phyloP scores from a whole-genome alignment of 169 alveolate genomes.

The Toxoplasma gondii region DNA sequence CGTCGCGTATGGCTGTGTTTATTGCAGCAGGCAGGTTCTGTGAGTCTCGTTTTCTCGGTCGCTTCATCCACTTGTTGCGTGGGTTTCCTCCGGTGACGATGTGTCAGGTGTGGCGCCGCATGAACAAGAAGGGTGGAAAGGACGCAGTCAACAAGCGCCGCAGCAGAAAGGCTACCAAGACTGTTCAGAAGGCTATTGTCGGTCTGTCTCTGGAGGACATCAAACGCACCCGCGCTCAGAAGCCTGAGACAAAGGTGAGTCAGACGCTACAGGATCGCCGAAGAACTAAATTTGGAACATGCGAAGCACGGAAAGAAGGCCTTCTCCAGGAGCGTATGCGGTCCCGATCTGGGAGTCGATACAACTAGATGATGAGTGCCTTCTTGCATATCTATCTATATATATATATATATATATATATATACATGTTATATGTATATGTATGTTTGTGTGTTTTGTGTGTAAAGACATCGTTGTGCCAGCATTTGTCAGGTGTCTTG shows the following conservation, averaged over 20 bases:
- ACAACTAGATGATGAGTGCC: too few relatives aligned
- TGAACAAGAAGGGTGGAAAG: constrained; percentile 89
- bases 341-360: too few relatives aligned
- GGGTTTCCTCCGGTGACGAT: too few relatives aligned
- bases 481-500: too few relatives aligned
- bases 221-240: constrained; percentile 71
- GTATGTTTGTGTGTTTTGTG: too few relatives aligned
- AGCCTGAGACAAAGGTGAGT: constrained; percentile 69
- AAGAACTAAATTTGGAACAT: too few relatives aligned
- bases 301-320: too few relatives aligned
- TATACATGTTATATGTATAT: too few relatives aligned
- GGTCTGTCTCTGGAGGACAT: constrained; percentile 97
- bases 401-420: too few relatives aligned
- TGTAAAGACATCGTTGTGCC: too few relatives aligned
- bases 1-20: constrained; percentile 14
- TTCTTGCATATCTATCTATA: too few relatives aligned
- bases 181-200: constrained; percentile 94
- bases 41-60: background rate
- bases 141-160: constrained; percentile 77
- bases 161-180: constrained; percentile 82
- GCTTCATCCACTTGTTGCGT: background rate
- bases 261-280: background rate
- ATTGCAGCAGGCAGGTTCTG: constrained; percentile 17
- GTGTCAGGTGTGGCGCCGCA: constrained; percentile 94
- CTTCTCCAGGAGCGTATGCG: too few relatives aligned